Evolutionary conservation across 129 eudicot species (phyloP).

Genomic region (Tagetes erecta): DNA sequence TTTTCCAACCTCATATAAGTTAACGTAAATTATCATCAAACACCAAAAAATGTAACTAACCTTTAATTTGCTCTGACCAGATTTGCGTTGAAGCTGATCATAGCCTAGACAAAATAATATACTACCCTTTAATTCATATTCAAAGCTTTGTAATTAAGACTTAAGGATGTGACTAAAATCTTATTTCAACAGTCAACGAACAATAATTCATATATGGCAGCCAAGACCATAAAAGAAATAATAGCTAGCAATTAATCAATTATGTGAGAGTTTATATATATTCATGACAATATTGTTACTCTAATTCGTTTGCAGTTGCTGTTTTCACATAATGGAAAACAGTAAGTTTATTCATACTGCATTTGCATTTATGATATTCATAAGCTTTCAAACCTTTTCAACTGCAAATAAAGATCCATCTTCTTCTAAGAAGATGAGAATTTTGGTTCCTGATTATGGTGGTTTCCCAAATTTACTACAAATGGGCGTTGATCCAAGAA

Average conservation of each 20-base stretch:
- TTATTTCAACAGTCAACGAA: background rate
- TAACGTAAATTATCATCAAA: too few species aligned
- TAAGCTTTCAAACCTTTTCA: conserved; percentile 3
- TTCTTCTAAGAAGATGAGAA: conserved; percentile 10
- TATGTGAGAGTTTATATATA: background rate
- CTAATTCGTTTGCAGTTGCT: background rate
- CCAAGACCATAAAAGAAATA: background rate
- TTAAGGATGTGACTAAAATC: background rate
- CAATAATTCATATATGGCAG: background rate
- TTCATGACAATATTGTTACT: background rate
- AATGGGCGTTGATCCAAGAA: conserved; percentile 36
- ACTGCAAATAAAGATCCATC: conserved; percentile 10
- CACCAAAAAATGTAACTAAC: too few species aligned
- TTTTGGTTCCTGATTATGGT: background rate
- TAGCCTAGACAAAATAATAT: background rate
- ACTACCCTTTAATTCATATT: background rate
- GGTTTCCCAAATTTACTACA: conserved; percentile 15
- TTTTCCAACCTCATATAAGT: too few species aligned
- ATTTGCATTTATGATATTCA: conserved; percentile 9
- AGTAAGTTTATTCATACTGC: background rate
- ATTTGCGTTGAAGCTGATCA: background rate
- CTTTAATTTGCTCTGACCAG: background rate
- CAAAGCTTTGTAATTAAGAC: background rate
- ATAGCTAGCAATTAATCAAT: background rate
- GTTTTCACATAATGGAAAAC: conserved; percentile 7